phyloP scores from a whole-genome alignment of 306 rosid species.

The Malus sylvestris region DNA sequence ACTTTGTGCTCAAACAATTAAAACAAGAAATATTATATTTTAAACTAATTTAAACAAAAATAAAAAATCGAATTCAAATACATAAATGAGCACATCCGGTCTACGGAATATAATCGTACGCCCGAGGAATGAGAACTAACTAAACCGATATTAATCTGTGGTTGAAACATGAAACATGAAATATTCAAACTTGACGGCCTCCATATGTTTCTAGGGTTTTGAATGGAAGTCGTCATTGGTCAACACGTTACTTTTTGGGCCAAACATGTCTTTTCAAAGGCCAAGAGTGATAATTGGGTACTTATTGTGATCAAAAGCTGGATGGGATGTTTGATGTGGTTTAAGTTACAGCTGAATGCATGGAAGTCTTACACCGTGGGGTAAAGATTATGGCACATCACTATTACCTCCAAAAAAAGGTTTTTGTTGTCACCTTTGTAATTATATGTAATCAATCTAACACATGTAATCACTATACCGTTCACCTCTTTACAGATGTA shows the following conservation, averaged over 20 bases:
- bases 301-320: background rate
- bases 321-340: background rate
- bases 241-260: background rate
- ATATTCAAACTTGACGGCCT: background rate
- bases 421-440: background rate
- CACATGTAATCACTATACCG: background rate
- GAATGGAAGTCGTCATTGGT: background rate
- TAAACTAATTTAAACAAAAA: too few relatives aligned
- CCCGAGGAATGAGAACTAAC: too few relatives aligned
- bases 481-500: background rate
- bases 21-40: too few relatives aligned
- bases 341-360: background rate
- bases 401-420: background rate
- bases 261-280: background rate
- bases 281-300: background rate
- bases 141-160: too few relatives aligned
- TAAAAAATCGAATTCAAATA: too few relatives aligned
- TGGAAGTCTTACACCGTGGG: background rate
- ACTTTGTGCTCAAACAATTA: too few relatives aligned
- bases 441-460: background rate
- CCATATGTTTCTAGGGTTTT: background rate
- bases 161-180: too few relatives aligned
- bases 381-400: background rate
- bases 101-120: too few relatives aligned
- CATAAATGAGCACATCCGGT: too few relatives aligned